A percentile compares a stretch with the other conserved stretches of the same genome.
Conservation (phyloP, 345 rosid genomes). For the Syzygium aqueum region DNA sequence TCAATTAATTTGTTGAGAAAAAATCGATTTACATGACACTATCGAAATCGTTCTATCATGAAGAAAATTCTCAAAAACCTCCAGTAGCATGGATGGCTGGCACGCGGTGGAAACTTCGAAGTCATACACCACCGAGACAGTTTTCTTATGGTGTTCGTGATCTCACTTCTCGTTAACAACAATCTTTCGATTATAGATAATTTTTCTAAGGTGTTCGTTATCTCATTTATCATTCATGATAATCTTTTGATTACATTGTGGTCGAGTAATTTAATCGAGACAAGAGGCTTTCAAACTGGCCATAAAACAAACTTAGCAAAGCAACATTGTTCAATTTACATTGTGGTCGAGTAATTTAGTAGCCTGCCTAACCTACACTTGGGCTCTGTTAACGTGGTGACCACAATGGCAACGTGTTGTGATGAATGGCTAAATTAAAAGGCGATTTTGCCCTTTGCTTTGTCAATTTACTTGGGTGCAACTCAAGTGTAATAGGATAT, state of each 20-base stretch:
- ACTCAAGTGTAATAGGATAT: not conserved
- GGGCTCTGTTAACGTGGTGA: not conserved
- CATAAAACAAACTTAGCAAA: not conserved
- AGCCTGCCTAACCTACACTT: not conserved
- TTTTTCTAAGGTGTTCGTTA: not conserved
- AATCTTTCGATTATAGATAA: not conserved
- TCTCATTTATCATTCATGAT: not conserved
- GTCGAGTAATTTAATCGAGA: not conserved
- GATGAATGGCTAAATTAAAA: not conserved
- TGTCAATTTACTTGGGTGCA: not conserved
- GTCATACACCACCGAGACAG: fast-evolving
- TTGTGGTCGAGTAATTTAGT: no score
- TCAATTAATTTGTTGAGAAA: not conserved
- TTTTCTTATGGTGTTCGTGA: not conserved
- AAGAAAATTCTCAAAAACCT: not conserved
- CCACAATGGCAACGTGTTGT: not conserved
- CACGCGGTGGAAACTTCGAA: not conserved
- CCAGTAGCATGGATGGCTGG: not conserved
- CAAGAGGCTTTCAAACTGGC: not conserved
- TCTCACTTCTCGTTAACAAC: not conserved
- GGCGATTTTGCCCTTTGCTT: not conserved
- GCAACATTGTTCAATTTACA: not conserved
- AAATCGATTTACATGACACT: not conserved
- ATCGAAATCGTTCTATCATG: not conserved
- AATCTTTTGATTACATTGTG: not conserved